Percentiles rank a stretch among this genome's conserved stretches.
Conservation (phyloP, 148 eudicot species). For the Vaccinium darrowii region DNA sequence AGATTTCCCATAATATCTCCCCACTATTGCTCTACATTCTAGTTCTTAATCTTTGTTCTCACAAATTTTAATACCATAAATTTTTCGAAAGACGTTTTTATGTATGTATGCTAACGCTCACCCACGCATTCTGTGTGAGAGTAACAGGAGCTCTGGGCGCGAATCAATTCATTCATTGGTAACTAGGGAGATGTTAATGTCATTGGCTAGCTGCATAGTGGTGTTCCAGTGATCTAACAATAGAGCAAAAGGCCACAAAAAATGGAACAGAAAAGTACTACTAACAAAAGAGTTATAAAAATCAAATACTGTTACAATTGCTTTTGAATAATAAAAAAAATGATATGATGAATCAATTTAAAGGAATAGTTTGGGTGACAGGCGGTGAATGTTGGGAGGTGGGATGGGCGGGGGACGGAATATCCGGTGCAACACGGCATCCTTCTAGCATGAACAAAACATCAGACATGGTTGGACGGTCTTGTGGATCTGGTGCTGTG, state of each 20-base stretch:
- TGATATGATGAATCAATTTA: not conserved
- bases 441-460: slow-evolving; percentile 32
- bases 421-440: slow-evolving; percentile 26
- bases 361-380: not conserved
- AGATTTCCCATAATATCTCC: not conserved
- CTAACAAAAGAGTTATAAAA: not conserved
- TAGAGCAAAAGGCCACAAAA: not conserved
- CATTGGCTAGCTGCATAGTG: not conserved
- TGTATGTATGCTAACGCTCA: too few relatives aligned
- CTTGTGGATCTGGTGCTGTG: slow-evolving; percentile 50
- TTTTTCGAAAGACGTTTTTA: too few relatives aligned
- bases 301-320: not conserved
- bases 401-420: slow-evolving; percentile 22
- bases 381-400: slow-evolving; percentile 28
- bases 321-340: not conserved
- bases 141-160: not conserved
- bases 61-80: too few relatives aligned
- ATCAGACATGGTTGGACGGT: slow-evolving; percentile 27
- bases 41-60: not conserved
- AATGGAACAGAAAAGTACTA: not conserved
- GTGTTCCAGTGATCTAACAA: not conserved
- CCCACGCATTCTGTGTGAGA: too few relatives aligned
- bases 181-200: not conserved
- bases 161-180: not conserved
- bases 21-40: not conserved